Percentiles rank a stretch among this genome's conserved stretches.
Conservation (phyloP, 345 rosid genomes). For the Citrus reticulata region DNA sequence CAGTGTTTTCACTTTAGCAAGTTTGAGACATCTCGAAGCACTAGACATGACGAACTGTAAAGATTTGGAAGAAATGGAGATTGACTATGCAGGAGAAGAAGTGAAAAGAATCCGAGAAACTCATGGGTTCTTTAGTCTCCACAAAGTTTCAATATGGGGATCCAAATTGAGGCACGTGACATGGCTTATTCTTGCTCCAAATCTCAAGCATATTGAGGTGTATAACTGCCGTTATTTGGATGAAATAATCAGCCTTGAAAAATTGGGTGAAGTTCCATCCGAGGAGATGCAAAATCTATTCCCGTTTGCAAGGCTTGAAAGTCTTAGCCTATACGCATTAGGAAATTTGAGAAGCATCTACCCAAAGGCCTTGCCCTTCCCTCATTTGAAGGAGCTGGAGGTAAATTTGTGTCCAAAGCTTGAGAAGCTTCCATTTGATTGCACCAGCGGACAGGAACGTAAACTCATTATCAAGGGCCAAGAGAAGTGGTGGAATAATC, state of each 20-base stretch:
- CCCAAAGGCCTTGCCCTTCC: background rate
- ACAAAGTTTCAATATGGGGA: fast-evolving
- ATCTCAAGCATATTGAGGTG: background rate
- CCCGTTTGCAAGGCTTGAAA: background rate
- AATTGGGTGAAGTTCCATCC: background rate
- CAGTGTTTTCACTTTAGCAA: background rate
- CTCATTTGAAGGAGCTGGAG: background rate
- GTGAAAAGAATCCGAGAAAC: background rate
- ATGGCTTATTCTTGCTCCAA: slow-evolving; percentile 23
- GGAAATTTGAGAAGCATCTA: background rate
- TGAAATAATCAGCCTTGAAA: background rate
- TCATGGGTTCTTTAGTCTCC: background rate
- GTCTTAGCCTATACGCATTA: fast-evolving
- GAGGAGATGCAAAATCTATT: background rate
- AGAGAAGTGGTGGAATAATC: background rate
- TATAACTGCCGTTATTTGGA: background rate
- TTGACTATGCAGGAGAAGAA: background rate
- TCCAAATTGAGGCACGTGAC: slow-evolving; percentile 2
- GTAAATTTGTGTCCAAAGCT: background rate
- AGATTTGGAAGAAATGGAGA: background rate
- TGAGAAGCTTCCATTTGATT: background rate
- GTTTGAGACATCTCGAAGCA: background rate
- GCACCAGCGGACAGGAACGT: background rate
- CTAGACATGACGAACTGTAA: background rate
- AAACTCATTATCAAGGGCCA: too few relatives aligned